Conservation (phyloP, 192 early-diverging fungal species). For the Linnemannia elongata region DNA sequence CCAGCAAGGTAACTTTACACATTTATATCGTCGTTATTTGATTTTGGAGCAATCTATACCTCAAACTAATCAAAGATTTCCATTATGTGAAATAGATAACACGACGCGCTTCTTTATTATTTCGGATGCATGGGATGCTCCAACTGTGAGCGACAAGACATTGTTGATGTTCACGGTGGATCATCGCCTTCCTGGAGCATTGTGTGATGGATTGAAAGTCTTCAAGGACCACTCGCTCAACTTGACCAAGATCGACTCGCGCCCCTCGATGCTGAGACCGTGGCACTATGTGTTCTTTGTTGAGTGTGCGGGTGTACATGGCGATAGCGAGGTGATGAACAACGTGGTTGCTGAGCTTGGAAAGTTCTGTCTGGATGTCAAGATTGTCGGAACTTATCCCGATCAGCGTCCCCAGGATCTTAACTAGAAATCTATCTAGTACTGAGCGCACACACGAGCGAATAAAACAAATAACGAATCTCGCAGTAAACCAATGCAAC, state of each 20-base stretch:
- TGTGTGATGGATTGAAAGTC: conserved; percentile 86
- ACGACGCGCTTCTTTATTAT: conserved; percentile 95
- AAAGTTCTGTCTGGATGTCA: conserved; percentile 78
- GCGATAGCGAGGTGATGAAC: conserved; percentile 73
- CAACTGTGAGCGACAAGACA: conserved; percentile 82
- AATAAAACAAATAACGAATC: background rate
- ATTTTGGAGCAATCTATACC: background rate
- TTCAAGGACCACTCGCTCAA: conserved; percentile 88
- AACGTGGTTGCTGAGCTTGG: conserved; percentile 79
- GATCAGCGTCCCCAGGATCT: conserved; percentile 62
- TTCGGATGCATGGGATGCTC: conserved; percentile 72
- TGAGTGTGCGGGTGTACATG: conserved; percentile 86
- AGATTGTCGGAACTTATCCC: conserved; percentile 88
- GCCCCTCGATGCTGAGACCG: conserved; percentile 80
- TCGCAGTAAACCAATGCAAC: background rate
- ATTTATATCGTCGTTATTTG: background rate
- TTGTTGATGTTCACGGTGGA: conserved; percentile 93
- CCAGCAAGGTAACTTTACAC: conserved; percentile 61
- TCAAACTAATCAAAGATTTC: background rate
- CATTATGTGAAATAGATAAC: conserved; percentile 69
- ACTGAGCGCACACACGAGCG: background rate
- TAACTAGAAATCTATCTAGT: conserved; percentile 8
- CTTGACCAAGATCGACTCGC: conserved; percentile 92
- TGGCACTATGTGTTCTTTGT: conserved; percentile 98
- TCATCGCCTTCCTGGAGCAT: conserved; percentile 87